phyloP scores from a whole-genome alignment of 371 early-diverging fungal species.

The Mortierella sp. region DNA sequence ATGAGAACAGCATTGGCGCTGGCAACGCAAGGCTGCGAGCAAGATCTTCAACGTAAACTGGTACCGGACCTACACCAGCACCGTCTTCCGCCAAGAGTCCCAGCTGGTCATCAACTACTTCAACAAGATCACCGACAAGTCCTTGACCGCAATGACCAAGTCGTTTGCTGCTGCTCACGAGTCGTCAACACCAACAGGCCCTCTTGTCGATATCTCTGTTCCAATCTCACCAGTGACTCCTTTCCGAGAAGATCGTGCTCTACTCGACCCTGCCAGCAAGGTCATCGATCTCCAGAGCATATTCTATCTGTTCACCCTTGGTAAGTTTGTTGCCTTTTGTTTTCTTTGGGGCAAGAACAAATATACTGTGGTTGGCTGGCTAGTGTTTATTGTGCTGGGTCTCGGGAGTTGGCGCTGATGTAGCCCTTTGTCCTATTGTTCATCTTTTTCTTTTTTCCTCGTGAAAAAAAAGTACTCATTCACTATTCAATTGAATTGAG shows the following conservation, averaged over 20 bases:
- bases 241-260: background rate
- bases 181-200: background rate
- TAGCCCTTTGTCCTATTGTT: background rate
- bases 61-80: constrained; percentile 64
- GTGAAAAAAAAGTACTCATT: background rate
- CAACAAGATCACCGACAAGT: background rate
- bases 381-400: background rate
- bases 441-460: background rate
- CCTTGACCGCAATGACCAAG: background rate
- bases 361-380: background rate
- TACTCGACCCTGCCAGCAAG: constrained; percentile 30
- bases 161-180: background rate
- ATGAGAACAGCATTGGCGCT: constrained; percentile 65
- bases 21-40: constrained; percentile 76
- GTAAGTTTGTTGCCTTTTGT: background rate
- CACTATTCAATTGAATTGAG: background rate
- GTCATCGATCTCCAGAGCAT: constrained; percentile 61
- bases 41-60: constrained; percentile 80
- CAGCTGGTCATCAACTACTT: constrained; percentile 51
- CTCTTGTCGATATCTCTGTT: background rate
- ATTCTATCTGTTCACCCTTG: constrained; percentile 64
- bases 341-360: background rate
- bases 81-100: constrained; percentile 65
- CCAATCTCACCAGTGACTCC: background rate
- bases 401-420: background rate